Evolutionary conservation across 148 eudicot species (phyloP).

Genomic region (Rhododendron ferrugineum): DNA sequence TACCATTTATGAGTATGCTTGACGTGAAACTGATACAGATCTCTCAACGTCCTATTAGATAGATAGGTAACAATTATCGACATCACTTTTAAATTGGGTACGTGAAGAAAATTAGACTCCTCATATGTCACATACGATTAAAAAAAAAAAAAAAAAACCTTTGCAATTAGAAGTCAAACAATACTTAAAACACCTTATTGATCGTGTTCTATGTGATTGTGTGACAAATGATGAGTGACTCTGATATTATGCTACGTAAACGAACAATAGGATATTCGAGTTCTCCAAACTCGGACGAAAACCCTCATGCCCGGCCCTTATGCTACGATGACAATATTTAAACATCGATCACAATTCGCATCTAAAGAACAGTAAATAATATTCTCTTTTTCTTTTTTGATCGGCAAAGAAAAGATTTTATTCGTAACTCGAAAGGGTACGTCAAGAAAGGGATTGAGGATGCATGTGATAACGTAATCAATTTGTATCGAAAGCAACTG

Average conservation of each 20-base stretch:
- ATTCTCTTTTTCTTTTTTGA: too few species aligned
- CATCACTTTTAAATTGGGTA: not conserved
- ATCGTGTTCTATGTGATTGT: not conserved
- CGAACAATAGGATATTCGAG: not conserved
- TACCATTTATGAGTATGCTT: not conserved
- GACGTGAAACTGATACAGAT: not conserved
- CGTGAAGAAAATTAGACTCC: not conserved
- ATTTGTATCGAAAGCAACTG: not conserved
- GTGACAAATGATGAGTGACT: not conserved
- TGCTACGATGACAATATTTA: not conserved
- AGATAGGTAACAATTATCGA: not conserved
- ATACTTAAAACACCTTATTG: not conserved
- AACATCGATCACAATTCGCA: too few species aligned
- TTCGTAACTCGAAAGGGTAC: not conserved
- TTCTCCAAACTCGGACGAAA: not conserved
- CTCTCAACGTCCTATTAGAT: not conserved
- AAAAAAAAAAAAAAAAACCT: not conserved
- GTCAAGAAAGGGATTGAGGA: too few species aligned
- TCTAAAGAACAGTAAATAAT: not conserved
- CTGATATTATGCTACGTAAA: not conserved
- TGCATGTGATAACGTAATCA: not conserved
- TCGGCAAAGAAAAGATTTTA: too few species aligned
- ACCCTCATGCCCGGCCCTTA: not conserved
- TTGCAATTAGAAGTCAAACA: not conserved
- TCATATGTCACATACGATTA: not conserved